Percentiles rank a stretch among this genome's conserved stretches.
These are phyloP conservation scores for Aegilops longissima DNA, from an alignment of 176 grass and related monocot species.

Conservation along the genomic window DNA sequence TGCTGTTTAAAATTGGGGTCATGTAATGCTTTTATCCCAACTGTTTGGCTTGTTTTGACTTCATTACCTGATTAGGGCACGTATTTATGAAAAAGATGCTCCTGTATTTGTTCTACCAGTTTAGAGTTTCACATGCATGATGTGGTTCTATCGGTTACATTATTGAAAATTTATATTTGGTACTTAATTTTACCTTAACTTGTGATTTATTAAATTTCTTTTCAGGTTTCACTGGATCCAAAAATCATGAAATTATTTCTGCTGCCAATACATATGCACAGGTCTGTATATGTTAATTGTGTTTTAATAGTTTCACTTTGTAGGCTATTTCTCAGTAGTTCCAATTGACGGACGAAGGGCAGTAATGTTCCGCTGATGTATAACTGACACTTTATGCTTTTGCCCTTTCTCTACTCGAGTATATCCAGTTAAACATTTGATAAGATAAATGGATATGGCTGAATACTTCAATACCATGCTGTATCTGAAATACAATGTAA, in stretches of 20 bases:
- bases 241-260: constrained; percentile 80
- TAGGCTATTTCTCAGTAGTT: background rate
- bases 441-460: background rate
- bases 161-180: background rate
- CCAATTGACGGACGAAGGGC: background rate
- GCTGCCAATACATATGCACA: constrained; percentile 89
- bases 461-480: background rate
- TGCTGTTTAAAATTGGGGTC: background rate
- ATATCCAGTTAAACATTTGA: background rate
- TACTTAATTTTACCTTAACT: constrained; percentile 19
- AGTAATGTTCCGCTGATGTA: background rate
- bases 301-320: background rate
- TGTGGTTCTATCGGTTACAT: background rate
- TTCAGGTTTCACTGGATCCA: constrained; percentile 86
- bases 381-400: background rate
- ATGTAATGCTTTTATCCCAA: background rate
- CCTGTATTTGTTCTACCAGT: background rate
- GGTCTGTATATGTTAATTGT: constrained; percentile 44
- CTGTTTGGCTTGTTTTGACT: background rate
- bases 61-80: background rate
- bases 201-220: background rate
- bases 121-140: background rate
- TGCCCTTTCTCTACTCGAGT: background rate
- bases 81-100: background rate
- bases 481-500: background rate